These are phyloP conservation scores for Protomyces inouyei DNA, from an alignment of 1,139 yeast genomes.

Conservation along the genomic window DNA sequence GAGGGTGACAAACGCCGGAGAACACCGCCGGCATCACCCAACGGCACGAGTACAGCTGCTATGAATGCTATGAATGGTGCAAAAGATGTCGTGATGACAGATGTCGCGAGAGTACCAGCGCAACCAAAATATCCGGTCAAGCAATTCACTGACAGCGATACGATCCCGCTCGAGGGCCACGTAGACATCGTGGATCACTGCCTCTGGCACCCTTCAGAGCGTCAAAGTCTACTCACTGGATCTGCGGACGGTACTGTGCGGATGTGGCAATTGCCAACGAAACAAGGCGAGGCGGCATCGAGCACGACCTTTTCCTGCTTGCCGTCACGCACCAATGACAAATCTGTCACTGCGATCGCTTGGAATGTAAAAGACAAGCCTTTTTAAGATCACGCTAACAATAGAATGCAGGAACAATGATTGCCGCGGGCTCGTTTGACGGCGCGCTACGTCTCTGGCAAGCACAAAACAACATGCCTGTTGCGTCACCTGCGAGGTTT, in stretches of 20 bases:
- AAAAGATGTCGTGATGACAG: conserved; percentile 11
- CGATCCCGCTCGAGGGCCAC: conserved; percentile 10
- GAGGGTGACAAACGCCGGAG: not conserved
- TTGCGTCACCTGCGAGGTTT: conserved; percentile 35
- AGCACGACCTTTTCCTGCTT: conserved; percentile 18
- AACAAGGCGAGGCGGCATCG: conserved; percentile 10
- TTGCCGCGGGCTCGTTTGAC: conserved; percentile 26
- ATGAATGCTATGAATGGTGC: not conserved
- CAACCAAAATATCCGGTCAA: not conserved
- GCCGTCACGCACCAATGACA: conserved; percentile 21
- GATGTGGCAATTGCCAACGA: conserved; percentile 19
- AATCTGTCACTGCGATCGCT: conserved; percentile 20
- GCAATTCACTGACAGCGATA: not conserved
- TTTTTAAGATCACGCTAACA: not conserved
- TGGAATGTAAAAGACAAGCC: conserved; percentile 11
- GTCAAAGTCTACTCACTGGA: conserved; percentile 6
- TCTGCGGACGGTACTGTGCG: conserved; percentile 23
- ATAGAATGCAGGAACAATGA: conserved; percentile 22
- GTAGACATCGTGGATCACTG: conserved; percentile 17
- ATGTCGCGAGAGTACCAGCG: not conserved
- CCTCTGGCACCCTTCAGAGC: conserved; percentile 14
- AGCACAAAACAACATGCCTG: not conserved
- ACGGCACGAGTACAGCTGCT: not conserved
- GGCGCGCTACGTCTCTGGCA: conserved; percentile 28
- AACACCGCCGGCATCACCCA: not conserved